Evolutionary conservation across 1,139 yeast genomes (phyloP).

Genomic region (Ashbya aceris): DNA sequence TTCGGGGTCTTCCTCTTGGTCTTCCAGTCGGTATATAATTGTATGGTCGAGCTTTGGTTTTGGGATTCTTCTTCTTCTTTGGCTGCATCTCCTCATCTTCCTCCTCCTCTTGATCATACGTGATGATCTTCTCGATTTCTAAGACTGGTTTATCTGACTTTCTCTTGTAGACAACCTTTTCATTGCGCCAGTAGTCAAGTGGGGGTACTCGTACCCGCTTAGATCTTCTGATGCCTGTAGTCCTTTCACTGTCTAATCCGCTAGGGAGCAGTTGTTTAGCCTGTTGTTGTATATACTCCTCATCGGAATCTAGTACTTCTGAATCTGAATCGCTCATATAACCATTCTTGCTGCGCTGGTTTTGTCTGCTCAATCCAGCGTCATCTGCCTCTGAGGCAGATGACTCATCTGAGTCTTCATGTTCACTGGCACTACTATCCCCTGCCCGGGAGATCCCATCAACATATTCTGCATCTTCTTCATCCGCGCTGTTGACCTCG

Average conservation of each 20-base stretch:
- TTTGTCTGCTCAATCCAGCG: slow-evolving; percentile 7
- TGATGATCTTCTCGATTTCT: slow-evolving; percentile 50
- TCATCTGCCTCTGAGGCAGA: slow-evolving; percentile 9
- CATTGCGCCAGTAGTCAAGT: slow-evolving; percentile 80
- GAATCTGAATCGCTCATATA: slow-evolving; percentile 8
- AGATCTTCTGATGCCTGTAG: slow-evolving; percentile 38
- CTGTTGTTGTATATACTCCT: slow-evolving; percentile 20
- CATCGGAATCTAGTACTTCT: slow-evolving; percentile 18
- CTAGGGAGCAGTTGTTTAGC: slow-evolving; percentile 14
- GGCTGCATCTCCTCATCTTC: slow-evolving; percentile 28
- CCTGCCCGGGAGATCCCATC: slow-evolving; percentile 13
- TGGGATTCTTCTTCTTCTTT: slow-evolving; percentile 18
- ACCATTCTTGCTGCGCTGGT: not conserved
- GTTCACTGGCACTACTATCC: slow-evolving; percentile 3
- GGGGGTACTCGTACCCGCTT: slow-evolving; percentile 62
- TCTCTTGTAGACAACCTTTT: slow-evolving; percentile 56
- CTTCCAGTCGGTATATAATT: slow-evolving; percentile 22
- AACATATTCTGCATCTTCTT: slow-evolving; percentile 21
- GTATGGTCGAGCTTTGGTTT: slow-evolving; percentile 18
- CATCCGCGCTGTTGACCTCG: slow-evolving; percentile 17
- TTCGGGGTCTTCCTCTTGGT: slow-evolving; percentile 23
- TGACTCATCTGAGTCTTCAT: slow-evolving; percentile 5
- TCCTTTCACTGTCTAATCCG: slow-evolving; percentile 10
- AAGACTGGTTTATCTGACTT: slow-evolving; percentile 46
- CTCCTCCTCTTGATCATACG: slow-evolving; percentile 27